Evolutionary conservation across 83 land plant genomes (phyloP), one percentile per base, ranked within the genome.

Genomic region (Picea engelmannii): DNA sequence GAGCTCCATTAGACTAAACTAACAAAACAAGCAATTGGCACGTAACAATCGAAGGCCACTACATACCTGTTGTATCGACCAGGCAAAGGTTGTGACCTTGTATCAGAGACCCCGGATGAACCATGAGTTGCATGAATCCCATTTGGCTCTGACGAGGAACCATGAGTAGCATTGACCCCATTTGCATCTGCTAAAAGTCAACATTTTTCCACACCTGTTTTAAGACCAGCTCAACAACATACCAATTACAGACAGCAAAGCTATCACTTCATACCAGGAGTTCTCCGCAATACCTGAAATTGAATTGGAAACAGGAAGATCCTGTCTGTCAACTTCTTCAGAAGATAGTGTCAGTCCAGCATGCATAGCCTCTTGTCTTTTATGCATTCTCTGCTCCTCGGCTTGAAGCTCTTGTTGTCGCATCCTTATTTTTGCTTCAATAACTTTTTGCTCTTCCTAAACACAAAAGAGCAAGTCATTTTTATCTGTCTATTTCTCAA

Each of bases 361-460:
- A 59, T 74, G 68, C 21, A 74, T 47, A 76, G 84, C 85, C 59
- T 88, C 95, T 69, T 87, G 83, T 40, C 85, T 73, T 79, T 85
- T 87, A n/a, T 82, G 89, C 81, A 88, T 71, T 76, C 95, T 93
- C 47, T 90, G 91, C 70, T 93, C 90, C 12, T 96, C 98, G 73
- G 90, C 99, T 31, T 86, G 93, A 49, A 93, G 83, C 86, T 96
- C 99, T 78, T 93, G 87, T 75, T 90, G 96, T 44, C 90, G 89
- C 88, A 95, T 96, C 75, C 98, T 88, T 80, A 96, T 95, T 85
- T 95, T 90, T 42, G 99, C 99, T 83, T 96, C 99, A 81, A 96
- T 96, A 21, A 96, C 99, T 76, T 88, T 92, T 76, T 96, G 99
- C 84, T 96, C 97, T 89, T 96, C 99, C 99, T 96, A 78, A 35